These are phyloP conservation scores for Fusarium xylarioides DNA, from an alignment of 2,329 filamentous ascomycete species.

Conservation along the genomic window DNA sequence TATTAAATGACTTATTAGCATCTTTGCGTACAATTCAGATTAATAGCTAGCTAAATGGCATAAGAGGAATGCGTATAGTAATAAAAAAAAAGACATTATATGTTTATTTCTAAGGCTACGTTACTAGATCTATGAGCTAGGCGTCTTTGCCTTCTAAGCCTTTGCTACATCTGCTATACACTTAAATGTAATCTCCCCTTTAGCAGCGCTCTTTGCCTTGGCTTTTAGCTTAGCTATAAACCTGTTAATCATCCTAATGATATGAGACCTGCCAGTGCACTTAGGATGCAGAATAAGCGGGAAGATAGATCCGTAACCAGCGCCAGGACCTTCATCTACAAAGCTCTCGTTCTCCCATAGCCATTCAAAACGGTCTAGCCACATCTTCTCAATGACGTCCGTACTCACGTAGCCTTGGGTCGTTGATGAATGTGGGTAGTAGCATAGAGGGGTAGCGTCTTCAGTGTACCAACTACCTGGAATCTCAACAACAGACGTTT, in stretches of 20 bases:
- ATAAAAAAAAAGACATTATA: accelerated
- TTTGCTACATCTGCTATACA: neutral
- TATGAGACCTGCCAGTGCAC: neutral
- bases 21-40: accelerated
- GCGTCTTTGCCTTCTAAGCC: neutral
- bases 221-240: neutral
- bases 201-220: neutral
- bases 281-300: neutral
- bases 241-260: neutral
- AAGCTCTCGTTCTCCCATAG: neutral
- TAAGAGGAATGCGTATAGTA: accelerated
- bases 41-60: accelerated
- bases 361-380: neutral
- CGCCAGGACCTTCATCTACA: neutral
- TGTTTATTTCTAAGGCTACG: accelerated
- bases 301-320: neutral
- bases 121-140: neutral
- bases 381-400: neutral
- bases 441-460: neutral
- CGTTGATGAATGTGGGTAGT: neutral
- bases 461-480: neutral
- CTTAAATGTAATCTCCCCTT: neutral
- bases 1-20: too few species aligned
- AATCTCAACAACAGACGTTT: neutral
- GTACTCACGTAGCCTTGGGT: neutral